Conservation (phyloP, 306 rosid species). For the Sesbania bispinosa region DNA sequence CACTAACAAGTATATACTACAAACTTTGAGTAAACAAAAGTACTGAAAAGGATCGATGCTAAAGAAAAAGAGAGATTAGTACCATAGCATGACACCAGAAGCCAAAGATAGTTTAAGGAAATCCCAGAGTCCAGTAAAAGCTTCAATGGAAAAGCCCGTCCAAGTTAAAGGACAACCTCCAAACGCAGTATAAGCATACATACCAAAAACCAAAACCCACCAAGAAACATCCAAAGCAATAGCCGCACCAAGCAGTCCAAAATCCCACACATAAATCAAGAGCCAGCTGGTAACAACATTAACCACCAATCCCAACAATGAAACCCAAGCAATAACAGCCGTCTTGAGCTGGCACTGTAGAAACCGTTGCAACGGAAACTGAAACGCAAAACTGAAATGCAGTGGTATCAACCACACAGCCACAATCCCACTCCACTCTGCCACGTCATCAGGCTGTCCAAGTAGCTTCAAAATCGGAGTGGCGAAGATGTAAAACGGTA, state of each 20-base stretch:
- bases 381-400: constrained; percentile 79
- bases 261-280: constrained; percentile 42
- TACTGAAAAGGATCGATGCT: no score
- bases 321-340: constrained; percentile 49
- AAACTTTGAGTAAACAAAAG: neutral
- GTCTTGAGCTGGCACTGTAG: constrained; percentile 74
- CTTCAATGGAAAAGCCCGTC: constrained; percentile 57
- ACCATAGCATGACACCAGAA: constrained; percentile 79
- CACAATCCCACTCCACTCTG: constrained; percentile 50
- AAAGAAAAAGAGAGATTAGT: no score
- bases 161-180: constrained; percentile 79
- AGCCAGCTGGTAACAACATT: constrained; percentile 47
- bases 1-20: no score
- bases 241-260: constrained; percentile 66
- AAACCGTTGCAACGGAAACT: constrained; percentile 68
- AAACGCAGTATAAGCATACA: constrained; percentile 31
- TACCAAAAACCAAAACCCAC: constrained; percentile 61
- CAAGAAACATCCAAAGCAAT: constrained; percentile 60
- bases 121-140: constrained; percentile 71
- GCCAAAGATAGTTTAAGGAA: constrained; percentile 62
- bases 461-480: constrained; percentile 48
- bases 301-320: constrained; percentile 37
- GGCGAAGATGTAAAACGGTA: constrained; percentile 56
- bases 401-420: constrained; percentile 70
- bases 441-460: constrained; percentile 63